Evolutionary conservation across 441 rosid species (phyloP), one percentile per base, ranked within the genome.

Genomic region (Sinapis alba): DNA sequence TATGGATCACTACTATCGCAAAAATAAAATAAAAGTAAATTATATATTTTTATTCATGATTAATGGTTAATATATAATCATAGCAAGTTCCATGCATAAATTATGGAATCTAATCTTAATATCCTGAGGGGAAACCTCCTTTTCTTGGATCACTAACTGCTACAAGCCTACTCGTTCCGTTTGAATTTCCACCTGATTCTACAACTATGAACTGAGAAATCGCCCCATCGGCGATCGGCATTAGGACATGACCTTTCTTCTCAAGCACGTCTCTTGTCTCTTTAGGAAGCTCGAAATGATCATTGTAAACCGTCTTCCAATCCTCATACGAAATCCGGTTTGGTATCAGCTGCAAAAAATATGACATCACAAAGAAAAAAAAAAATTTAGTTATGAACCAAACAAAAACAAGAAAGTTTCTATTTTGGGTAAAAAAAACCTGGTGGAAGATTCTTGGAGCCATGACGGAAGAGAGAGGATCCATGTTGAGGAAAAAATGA

Each of bases 261-360:
- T 45, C 19, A 19, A 45, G n/a, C 18, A 45, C 53, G 9, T n/a
- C 53, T 45, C 53, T 45, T 45, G 53, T 45, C 53, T 15, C 53
- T 45, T 45, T 45, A 45, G 53, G 19, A 15, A 45, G 18, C 58
- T 51, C 58, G 6, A 51, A 51, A 3, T 51, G 26, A 19, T 19
- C 58, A 51, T 9, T 11, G 58, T 7, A 51, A 8, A 51, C 58
- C 3, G 58, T 51, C n/a, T 4, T 19, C 58, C 24, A 51, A 1
- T 51, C 21, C 6, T 51, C 58, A 19, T 19, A 51, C 58, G 24
- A 51, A 51, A 51, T 20, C 9, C 13, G 19, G 13, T 51, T 19
- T 51, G 58, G 58, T 68, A 78, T 75, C 68, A 81, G 21, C 88
- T 85, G 77, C 58, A 24, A 57, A 13, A n/a, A 13, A n/a, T n/a